phyloP scores from a whole-genome alignment of 805 yeast species.

The Pichia californica region DNA sequence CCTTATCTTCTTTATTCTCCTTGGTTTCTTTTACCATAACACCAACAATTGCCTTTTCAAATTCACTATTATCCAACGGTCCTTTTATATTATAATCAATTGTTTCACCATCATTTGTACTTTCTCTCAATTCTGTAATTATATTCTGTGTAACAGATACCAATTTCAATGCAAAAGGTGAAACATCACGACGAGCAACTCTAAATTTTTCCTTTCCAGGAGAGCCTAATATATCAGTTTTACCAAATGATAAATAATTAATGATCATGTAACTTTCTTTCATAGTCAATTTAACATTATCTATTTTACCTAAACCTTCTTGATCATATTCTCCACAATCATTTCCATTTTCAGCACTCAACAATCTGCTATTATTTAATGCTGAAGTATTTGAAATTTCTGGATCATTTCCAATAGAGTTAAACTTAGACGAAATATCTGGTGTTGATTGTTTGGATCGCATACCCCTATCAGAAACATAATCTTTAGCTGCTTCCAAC shows the following conservation, averaged over 20 bases:
- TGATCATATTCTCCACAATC: background rate
- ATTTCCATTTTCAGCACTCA: no score
- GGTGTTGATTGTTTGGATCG: constrained; percentile 3
- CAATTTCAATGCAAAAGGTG: constrained; percentile 30
- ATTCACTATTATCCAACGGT: constrained; percentile 8
- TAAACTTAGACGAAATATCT: background rate
- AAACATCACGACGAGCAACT: constrained; percentile 44
- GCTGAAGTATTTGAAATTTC: background rate
- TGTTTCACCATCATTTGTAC: constrained; percentile 19
- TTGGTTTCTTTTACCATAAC: constrained; percentile 11
- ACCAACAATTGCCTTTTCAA: constrained; percentile 6
- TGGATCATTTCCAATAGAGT: background rate
- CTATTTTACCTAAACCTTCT: background rate
- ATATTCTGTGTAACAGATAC: constrained; percentile 17
- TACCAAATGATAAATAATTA: constrained; percentile 3
- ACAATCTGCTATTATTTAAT: no score
- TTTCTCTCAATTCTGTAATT: constrained; percentile 19
- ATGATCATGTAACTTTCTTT: constrained; percentile 1
- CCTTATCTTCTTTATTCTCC: constrained; percentile 14
- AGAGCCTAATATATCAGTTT: constrained; percentile 14
- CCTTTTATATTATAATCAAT: constrained; percentile 16
- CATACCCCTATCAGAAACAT: background rate
- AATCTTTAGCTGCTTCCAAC: background rate
- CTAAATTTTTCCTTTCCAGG: constrained; percentile 31
- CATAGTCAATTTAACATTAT: background rate